Evolutionary conservation across 2,329 filamentous ascomycete genomes (phyloP).

Genomic region (Rhexocercosporidium sp.): DNA sequence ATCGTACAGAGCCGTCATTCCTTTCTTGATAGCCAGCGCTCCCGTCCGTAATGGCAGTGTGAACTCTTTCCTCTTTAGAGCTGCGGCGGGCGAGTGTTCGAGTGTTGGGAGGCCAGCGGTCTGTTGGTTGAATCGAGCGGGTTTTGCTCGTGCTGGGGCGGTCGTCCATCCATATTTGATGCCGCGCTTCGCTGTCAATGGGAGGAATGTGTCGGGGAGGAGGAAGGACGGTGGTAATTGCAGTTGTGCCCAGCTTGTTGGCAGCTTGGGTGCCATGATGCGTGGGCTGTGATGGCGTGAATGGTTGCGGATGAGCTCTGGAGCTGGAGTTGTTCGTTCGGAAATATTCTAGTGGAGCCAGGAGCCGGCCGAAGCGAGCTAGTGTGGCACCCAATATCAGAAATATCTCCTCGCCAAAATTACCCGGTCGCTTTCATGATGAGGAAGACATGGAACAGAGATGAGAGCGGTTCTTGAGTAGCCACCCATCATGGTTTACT

Average conservation of each 20-base stretch:
- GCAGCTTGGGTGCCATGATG: constrained; percentile 45
- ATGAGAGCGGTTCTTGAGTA: constrained; percentile 6
- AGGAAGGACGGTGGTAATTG: constrained; percentile 40
- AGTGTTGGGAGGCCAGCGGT: constrained; percentile 60
- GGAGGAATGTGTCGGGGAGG: constrained; percentile 40
- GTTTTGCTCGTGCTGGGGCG: constrained; percentile 55
- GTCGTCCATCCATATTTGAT: constrained; percentile 62
- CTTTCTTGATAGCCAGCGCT: constrained; percentile 86
- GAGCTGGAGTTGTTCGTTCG: constrained; percentile 13
- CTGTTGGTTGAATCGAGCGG: constrained; percentile 61
- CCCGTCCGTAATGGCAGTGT: constrained; percentile 75
- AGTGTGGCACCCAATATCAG: constrained; percentile 39
- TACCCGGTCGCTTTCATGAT: not conserved
- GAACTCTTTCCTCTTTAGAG: constrained; percentile 61
- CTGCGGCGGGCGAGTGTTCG: constrained; percentile 63
- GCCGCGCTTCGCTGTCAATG: constrained; percentile 42
- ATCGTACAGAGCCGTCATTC: constrained; percentile 92
- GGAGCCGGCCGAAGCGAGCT: constrained; percentile 26
- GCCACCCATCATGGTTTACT: constrained; percentile 79
- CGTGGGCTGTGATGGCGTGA: constrained; percentile 23
- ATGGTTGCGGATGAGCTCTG: not conserved
- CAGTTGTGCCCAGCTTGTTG: constrained; percentile 41
- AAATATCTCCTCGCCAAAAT: constrained; percentile 19
- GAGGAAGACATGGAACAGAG: constrained; percentile 29
- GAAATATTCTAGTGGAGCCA: constrained; percentile 20